These are phyloP conservation scores for Pleurozium schreberi DNA, from an alignment of 225 moss, liverwort and hornwort genomes.

Conservation along the genomic window DNA sequence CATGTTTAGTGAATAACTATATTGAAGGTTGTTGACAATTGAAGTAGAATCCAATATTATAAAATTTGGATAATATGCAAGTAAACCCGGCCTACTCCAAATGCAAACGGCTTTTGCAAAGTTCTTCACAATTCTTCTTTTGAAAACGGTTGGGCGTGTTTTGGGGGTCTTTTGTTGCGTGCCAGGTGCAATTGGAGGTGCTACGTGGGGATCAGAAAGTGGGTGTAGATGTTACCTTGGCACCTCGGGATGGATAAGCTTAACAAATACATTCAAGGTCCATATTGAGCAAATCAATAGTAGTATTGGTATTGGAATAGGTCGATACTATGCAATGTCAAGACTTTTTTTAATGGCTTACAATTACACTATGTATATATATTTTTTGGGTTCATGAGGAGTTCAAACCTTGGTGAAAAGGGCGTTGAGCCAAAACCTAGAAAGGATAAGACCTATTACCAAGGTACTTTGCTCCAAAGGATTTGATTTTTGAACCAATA, in stretches of 20 bases:
- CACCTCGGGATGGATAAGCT: slow-evolving; percentile 65
- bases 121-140: neutral
- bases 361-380: neutral
- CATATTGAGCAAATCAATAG: too few relatives aligned
- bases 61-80: neutral
- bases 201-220: slow-evolving; percentile 79
- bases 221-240: slow-evolving; percentile 66
- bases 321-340: neutral
- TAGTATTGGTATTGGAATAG: neutral
- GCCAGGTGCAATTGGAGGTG: slow-evolving; percentile 81
- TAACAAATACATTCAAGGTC: too few relatives aligned
- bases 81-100: too few relatives aligned
- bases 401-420: neutral
- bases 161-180: neutral
- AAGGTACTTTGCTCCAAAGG: neutral
- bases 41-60: too few relatives aligned
- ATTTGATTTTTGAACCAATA: neutral
- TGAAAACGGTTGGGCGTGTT: too few relatives aligned
- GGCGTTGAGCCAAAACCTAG: too few relatives aligned
- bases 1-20: neutral
- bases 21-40: too few relatives aligned
- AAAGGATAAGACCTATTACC: neutral
- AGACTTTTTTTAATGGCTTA: neutral
- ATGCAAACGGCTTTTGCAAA: neutral
- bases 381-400: neutral